Evolutionary conservation across 23 red algal species (phyloP).

Genomic region (Gracilariopsis chorda): DNA sequence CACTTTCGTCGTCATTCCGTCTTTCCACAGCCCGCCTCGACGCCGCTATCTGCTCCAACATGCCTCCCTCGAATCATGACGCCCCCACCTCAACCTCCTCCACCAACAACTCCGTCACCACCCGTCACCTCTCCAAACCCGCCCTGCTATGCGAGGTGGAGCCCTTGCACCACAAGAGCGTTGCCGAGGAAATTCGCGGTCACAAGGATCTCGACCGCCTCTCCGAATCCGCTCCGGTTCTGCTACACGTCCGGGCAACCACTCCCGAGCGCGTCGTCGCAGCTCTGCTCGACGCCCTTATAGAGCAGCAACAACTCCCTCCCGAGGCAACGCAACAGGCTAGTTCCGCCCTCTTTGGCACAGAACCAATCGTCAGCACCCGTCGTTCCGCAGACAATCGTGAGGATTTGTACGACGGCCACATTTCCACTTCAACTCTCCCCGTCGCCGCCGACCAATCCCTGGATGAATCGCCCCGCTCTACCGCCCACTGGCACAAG

Average conservation of each 20-base stretch:
- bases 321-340: conserved; percentile 8
- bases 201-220: conserved; percentile 65
- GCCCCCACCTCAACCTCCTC: neutral
- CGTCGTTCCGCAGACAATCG: conserved; percentile 5
- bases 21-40: no score
- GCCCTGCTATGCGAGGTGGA: conserved; percentile 67
- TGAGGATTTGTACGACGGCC: conserved; percentile 40
- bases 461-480: neutral
- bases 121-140: neutral
- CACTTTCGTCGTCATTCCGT: neutral
- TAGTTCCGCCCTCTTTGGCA: conserved; percentile 24
- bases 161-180: conserved; percentile 37
- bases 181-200: conserved; percentile 66
- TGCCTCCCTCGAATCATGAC: neutral
- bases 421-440: neutral
- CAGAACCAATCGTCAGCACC: conserved; percentile 2
- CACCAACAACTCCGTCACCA: neutral
- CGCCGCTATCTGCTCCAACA: no score
- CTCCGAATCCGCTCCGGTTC: conserved; percentile 47
- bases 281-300: conserved; percentile 38
- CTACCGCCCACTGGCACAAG: conserved; percentile 67
- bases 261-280: conserved; percentile 32
- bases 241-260: conserved; percentile 41
- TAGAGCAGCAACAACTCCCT: conserved; percentile 22
- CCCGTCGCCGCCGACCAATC: neutral